Evolutionary conservation across 129 eudicot species (phyloP).

Genomic region (Glebionis coronaria): DNA sequence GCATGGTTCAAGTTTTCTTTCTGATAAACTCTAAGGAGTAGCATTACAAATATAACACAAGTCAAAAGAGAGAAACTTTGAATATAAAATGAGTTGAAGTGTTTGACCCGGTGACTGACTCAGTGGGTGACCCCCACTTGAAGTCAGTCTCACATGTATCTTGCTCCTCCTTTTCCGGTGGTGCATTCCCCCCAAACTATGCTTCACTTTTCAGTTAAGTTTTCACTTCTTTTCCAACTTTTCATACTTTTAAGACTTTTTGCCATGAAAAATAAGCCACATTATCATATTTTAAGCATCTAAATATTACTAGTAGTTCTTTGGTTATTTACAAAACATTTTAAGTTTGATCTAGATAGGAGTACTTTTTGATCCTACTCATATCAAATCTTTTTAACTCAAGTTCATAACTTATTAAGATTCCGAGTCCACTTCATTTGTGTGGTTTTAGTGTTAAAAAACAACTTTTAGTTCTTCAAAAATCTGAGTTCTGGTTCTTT

Average conservation of each 20-base stretch:
- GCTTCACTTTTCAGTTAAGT: conserved; percentile 37
- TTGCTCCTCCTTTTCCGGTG: conserved; percentile 39
- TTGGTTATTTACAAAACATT: neutral
- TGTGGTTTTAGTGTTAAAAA: neutral
- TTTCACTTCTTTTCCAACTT: conserved; percentile 21
- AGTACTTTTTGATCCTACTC: conserved; percentile 8
- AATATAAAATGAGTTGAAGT: neutral
- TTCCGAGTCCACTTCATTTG: too few species aligned
- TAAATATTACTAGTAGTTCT: too few species aligned
- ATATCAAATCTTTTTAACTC: neutral
- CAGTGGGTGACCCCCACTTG: conserved; percentile 23
- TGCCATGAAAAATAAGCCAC: neutral
- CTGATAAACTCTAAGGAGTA: neutral
- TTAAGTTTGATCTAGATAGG: neutral
- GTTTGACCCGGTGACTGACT: conserved; percentile 8
- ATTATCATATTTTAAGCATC: too few species aligned
- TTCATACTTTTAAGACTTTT: conserved; percentile 4
- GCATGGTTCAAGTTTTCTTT: too few species aligned
- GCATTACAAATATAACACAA: neutral
- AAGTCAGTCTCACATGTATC: conserved; percentile 42
- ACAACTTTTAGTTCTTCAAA: conserved; percentile 5
- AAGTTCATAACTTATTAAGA: too few species aligned
- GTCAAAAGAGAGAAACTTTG: neutral
- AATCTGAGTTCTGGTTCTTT: neutral
- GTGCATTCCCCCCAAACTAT: conserved; percentile 14